Evolutionary conservation across 2,329 filamentous ascomycete species (phyloP).

Genomic region (Fusarium palustre): DNA sequence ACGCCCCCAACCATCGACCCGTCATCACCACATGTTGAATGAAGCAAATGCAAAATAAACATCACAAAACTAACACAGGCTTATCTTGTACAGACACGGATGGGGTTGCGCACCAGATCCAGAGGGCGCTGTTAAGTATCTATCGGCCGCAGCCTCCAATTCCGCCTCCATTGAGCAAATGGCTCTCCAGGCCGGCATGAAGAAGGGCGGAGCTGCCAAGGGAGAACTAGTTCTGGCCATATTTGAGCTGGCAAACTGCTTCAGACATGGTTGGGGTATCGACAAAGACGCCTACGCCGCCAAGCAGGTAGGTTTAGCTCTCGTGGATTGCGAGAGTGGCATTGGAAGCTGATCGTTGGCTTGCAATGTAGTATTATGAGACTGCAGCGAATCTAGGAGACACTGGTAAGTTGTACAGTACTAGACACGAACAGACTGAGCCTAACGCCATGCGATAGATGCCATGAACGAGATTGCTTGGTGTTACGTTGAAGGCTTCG

Average conservation of each 20-base stretch:
- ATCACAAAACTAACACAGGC: constrained; percentile 30
- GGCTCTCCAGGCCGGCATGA: constrained; percentile 86
- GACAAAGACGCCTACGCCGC: constrained; percentile 87
- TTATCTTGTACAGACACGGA: constrained; percentile 73
- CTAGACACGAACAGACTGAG: constrained; percentile 5
- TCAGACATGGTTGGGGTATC: constrained; percentile 95
- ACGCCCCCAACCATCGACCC: constrained; percentile 5
- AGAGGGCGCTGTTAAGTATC: constrained; percentile 80
- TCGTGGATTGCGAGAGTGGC: not conserved
- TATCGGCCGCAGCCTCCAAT: constrained; percentile 90
- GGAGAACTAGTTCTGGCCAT: constrained; percentile 96
- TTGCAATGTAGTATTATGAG: constrained; percentile 82
- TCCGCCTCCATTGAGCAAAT: constrained; percentile 87
- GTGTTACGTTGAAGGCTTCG: constrained; percentile 98
- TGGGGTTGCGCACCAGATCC: constrained; percentile 87
- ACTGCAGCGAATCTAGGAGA: constrained; percentile 97
- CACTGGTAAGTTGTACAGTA: constrained; percentile 65
- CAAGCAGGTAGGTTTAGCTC: constrained; percentile 64
- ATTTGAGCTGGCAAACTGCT: constrained; percentile 92
- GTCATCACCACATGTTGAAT: not conserved
- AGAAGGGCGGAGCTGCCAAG: constrained; percentile 93
- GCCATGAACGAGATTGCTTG: constrained; percentile 97
- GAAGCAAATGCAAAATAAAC: not conserved
- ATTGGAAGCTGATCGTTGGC: constrained; percentile 20
- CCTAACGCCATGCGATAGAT: constrained; percentile 63